Evolutionary conservation across 2,329 filamentous ascomycete species (phyloP), one percentile per base, ranked within the genome.

Genomic region (Venturia pyrina): DNA sequence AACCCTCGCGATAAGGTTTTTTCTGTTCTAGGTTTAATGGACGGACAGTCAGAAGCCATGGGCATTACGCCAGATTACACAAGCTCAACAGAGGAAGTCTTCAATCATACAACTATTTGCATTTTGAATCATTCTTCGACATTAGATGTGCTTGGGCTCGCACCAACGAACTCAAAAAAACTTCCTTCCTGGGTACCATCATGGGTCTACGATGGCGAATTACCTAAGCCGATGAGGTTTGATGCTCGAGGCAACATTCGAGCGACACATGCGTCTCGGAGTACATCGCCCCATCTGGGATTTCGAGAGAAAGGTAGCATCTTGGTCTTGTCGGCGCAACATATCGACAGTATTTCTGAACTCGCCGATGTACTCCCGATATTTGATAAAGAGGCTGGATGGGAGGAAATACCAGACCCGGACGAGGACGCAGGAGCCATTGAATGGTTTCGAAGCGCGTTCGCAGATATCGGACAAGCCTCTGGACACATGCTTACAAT

Each of bases 1-100:
- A 32, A 63, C 28, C 62, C 62, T 37, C 40, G 62, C 3, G 62
- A 63, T 13, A 63, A 63, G 21, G 62, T 63, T 15, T 63, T 63
- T 17, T 41, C 37, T 19, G 44, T 63, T 19, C 32, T 63, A 15
- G 62, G 62, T 37, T 24, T 63, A 11, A 48, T 50, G 59, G 34
- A 56, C 8, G 28, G 28, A 2, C 19, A 34, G 28, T 56, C 50
- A 34, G 24, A 56, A 56, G 50, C 10, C 6, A 28, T 56, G 28
- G 50, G 50, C 5, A 56, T 56, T 3, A 10, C 17, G 24, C 50
- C 50, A 56, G 50, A 56, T 17, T 56, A 56, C 10, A n/a, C 19
- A 17, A 8, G 50, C 4, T 32, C 24, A 56, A 15, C 24, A 3
- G 24, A 56, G 24, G 50, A 56, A 5, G 50, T 56, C 13, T 56